Percentiles rank a stretch among this genome's conserved stretches.
Evolutionary conservation across 2,329 filamentous ascomycete genomes (phyloP).

Genomic region (Blastomyces parvus): DNA sequence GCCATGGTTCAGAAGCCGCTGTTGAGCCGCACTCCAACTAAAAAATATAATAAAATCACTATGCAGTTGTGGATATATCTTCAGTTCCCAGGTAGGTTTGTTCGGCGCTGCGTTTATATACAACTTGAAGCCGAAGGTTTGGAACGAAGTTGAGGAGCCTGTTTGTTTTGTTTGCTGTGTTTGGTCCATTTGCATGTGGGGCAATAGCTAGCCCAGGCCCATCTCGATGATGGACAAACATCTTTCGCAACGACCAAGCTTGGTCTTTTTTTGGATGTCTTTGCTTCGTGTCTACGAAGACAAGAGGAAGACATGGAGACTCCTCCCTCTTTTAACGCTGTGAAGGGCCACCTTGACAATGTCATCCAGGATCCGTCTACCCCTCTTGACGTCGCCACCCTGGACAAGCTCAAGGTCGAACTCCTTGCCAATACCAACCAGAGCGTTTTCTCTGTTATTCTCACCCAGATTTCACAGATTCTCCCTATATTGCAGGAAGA

Average conservation of each 20-base stretch:
- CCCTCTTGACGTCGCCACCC: slow-evolving; percentile 38
- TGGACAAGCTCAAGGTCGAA: slow-evolving; percentile 44
- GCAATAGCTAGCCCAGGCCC: not conserved
- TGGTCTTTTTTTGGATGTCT: not conserved
- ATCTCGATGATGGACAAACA: slow-evolving; percentile 6
- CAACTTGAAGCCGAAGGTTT: not conserved
- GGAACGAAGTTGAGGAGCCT: not conserved
- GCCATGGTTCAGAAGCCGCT: slow-evolving; percentile 37
- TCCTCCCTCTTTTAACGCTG: slow-evolving; percentile 27
- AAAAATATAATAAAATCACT: not conserved
- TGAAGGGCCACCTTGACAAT: slow-evolving; percentile 37
- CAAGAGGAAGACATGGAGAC: slow-evolving; percentile 22
- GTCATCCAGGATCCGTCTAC: slow-evolving; percentile 38
- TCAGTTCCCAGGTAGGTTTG: slow-evolving; percentile 2
- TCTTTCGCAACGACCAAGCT: not conserved
- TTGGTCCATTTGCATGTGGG: slow-evolving; percentile 17
- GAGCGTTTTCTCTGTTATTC: slow-evolving; percentile 30
- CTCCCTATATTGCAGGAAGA: slow-evolving; percentile 49
- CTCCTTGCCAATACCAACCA: slow-evolving; percentile 29
- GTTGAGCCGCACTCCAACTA: not conserved
- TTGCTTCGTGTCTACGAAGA: not conserved
- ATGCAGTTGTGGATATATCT: not conserved
- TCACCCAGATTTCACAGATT: slow-evolving; percentile 42
- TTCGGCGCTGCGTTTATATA: not conserved
- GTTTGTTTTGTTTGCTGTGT: slow-evolving; percentile 12